phyloP scores from a whole-genome alignment of 169 alveolate genomes.

The Hammondia hammondi region DNA sequence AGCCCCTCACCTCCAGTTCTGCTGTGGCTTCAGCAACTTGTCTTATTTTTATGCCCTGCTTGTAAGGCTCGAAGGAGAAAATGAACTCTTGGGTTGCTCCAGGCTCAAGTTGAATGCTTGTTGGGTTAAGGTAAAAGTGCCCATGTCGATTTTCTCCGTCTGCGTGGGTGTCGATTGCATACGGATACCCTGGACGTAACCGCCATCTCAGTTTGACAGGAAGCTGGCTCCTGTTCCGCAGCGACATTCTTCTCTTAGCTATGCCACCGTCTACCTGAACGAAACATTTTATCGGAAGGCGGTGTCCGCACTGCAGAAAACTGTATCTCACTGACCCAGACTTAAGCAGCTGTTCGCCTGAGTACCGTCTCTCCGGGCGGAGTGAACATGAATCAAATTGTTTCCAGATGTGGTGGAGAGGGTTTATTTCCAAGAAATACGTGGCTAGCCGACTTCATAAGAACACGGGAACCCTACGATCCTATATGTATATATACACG shows the following conservation, averaged over 20 bases:
- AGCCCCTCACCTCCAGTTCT: constrained; percentile 8
- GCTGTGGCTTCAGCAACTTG: neutral
- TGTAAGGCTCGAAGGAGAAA: neutral
- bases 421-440: no score
- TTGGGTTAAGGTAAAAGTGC: neutral
- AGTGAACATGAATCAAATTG: no score
- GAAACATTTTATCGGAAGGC: neutral
- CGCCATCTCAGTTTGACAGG: constrained; percentile 6
- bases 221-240: neutral
- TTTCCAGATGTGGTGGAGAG: no score
- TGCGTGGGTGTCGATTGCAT: neutral
- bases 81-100: neutral
- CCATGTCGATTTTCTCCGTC: neutral
- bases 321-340: no score
- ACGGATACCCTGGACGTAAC: neutral
- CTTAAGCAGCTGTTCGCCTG: no score
- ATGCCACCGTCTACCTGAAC: constrained; percentile 9
- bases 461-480: no score
- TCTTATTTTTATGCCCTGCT: neutral
- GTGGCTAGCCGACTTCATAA: no score
- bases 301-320: neutral
- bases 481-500: neutral
- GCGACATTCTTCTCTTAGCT: neutral
- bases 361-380: no score
- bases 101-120: neutral